These are phyloP conservation scores for Tulasnella calospora DNA, from an alignment of 768 basidiomycete genomes.

Conservation along the genomic window DNA sequence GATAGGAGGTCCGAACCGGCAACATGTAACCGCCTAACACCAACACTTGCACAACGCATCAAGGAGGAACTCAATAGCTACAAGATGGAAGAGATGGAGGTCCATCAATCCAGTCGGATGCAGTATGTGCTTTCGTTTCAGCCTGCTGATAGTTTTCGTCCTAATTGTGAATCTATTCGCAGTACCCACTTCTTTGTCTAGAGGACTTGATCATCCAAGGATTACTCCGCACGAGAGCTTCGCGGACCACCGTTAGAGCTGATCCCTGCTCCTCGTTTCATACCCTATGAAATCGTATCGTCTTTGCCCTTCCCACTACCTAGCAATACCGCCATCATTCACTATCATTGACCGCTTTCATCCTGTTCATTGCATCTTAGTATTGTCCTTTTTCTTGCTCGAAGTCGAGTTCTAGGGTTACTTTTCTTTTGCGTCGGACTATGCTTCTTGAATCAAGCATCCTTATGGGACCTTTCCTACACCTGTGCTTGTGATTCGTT, in stretches of 20 bases:
- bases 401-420: not conserved
- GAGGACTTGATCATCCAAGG: not conserved
- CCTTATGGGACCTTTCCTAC: not conserved
- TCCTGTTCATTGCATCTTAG: conserved; percentile 11
- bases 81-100: conserved; percentile 99
- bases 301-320: not conserved
- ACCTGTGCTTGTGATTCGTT: not conserved
- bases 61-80: conserved; percentile 98
- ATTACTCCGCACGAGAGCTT: not conserved
- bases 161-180: conserved; percentile 26
- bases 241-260: not conserved
- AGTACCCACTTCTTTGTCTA: conserved; percentile 88
- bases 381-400: conserved; percentile 2
- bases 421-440: not conserved
- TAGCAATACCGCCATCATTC: not conserved
- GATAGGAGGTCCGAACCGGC: conserved; percentile 94
- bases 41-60: conserved; percentile 89
- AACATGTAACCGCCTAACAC: conserved; percentile 94
- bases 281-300: not conserved
- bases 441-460: conserved; percentile 6
- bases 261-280: not conserved
- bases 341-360: conserved; percentile 1
- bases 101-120: conserved; percentile 86
- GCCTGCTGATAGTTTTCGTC: conserved; percentile 14
- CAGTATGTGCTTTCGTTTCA: conserved; percentile 54